Evolutionary conservation across 495 filamentous ascomycete species (phyloP).

Genomic region (Bacidia rubella): DNA sequence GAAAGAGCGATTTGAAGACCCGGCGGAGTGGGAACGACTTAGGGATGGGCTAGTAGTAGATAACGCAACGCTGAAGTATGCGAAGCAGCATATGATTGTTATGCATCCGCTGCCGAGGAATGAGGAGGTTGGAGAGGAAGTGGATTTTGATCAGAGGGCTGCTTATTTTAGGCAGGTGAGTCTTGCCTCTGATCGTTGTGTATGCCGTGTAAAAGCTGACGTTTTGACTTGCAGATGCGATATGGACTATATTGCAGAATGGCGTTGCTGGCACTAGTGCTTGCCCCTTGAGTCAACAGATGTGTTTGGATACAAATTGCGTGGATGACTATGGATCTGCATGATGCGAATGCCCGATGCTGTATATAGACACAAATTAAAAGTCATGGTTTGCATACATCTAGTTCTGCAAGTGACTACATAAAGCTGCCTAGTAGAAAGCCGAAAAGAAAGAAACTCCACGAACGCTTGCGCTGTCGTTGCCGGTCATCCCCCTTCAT

Average conservation of each 20-base stretch:
- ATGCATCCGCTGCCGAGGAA: conserved; percentile 94
- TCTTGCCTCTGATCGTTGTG: conserved; percentile 13
- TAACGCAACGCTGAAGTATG: conserved; percentile 77
- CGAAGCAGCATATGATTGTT: conserved; percentile 82
- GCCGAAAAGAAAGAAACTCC: too few species aligned
- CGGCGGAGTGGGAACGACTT: conserved; percentile 66
- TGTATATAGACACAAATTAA: not conserved
- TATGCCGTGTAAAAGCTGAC: conserved; percentile 21
- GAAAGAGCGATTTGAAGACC: conserved; percentile 79
- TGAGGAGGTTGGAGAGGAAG: conserved; percentile 82
- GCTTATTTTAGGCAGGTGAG: conserved; percentile 98
- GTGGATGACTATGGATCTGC: not conserved
- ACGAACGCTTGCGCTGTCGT: too few species aligned
- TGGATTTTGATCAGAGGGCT: conserved; percentile 91
- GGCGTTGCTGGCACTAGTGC: conserved; percentile 84
- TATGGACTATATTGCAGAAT: conserved; percentile 97
- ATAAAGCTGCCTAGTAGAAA: too few species aligned
- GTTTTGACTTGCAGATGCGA: conserved; percentile 57
- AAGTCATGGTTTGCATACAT: too few species aligned
- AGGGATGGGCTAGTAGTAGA: conserved; percentile 81
- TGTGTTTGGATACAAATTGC: not conserved
- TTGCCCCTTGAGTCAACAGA: conserved; percentile 42
- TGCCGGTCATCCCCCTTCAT: too few species aligned
- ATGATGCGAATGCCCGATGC: not conserved
- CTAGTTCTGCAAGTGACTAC: too few species aligned